A percentile compares a stretch with the other conserved stretches of the same genome.
Evolutionary conservation across 768 basidiomycete genomes (phyloP).

Genomic region (Panellus pusillus): DNA sequence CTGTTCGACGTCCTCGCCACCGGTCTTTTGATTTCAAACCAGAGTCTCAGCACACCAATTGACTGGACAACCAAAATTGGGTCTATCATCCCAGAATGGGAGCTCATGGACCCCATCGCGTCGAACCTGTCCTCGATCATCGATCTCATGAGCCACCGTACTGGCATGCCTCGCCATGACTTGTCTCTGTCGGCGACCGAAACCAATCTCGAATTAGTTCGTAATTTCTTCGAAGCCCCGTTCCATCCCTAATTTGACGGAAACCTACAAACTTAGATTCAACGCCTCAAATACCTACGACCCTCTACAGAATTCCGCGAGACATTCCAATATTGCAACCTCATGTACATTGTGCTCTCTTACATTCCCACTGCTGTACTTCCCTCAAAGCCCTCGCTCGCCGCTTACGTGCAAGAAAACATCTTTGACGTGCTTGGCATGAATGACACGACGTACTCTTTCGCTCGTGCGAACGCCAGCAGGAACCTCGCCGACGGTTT

Average conservation of each 20-base stretch:
- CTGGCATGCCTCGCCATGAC: slow-evolving; percentile 28
- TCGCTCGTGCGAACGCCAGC: slow-evolving; percentile 25
- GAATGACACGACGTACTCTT: slow-evolving; percentile 32
- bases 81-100: slow-evolving; percentile 27
- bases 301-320: slow-evolving; percentile 32
- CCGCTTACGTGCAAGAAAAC: slow-evolving; percentile 32
- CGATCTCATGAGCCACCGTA: slow-evolving; percentile 31
- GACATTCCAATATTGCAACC: slow-evolving; percentile 30
- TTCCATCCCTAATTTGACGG: neutral
- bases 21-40: slow-evolving; percentile 28
- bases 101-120: slow-evolving; percentile 26
- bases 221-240: no score
- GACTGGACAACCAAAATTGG: slow-evolving; percentile 26
- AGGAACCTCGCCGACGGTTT: slow-evolving; percentile 31
- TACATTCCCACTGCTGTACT: slow-evolving; percentile 29
- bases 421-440: slow-evolving; percentile 32
- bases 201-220: neutral
- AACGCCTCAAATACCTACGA: slow-evolving; percentile 24
- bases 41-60: slow-evolving; percentile 23
- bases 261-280: slow-evolving; percentile 1
- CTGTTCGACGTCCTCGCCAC: slow-evolving; percentile 27
- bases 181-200: slow-evolving; percentile 9
- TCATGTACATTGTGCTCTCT: slow-evolving; percentile 30
- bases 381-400: slow-evolving; percentile 27
- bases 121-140: slow-evolving; percentile 21